Percentiles rank a stretch among this genome's conserved stretches.
These are phyloP conservation scores for Vachellia pachyceras DNA, from an alignment of 306 rosid genomes.

Conservation along the genomic window DNA sequence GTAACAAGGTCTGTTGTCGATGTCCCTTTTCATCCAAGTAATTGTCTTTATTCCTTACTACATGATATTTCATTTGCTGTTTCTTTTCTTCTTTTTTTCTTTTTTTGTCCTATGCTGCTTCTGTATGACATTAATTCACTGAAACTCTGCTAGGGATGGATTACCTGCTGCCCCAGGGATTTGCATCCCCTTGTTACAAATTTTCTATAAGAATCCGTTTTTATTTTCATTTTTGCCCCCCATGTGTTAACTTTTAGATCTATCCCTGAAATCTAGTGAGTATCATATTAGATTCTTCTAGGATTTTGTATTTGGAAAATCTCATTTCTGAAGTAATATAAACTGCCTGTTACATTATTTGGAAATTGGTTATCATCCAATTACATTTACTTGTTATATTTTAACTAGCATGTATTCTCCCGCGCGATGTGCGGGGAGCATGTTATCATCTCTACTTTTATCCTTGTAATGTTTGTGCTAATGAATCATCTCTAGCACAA, in stretches of 20 bases:
- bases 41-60: neutral
- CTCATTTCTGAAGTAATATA: neutral
- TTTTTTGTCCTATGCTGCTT: neutral
- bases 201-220: neutral
- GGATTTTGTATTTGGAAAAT: neutral
- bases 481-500: too few relatives aligned
- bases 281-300: conserved; percentile 5
- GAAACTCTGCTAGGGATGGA: too few relatives aligned
- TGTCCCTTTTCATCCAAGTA: conserved; percentile 34
- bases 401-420: too few relatives aligned
- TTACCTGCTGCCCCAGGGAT: too few relatives aligned
- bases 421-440: too few relatives aligned
- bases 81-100: conserved; percentile 23
- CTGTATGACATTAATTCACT: too few relatives aligned
- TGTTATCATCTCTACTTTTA: too few relatives aligned
- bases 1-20: conserved; percentile 88
- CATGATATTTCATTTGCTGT: neutral
- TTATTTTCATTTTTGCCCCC: neutral
- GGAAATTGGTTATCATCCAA: neutral
- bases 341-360: conserved; percentile 1
- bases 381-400: neutral
- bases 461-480: too few relatives aligned
- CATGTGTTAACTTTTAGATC: neutral
- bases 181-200: neutral
- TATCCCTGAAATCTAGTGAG: neutral